Percentiles rank a stretch among this genome's conserved stretches.
These are phyloP conservation scores for Stagonosporopsis rhizophila DNA, from an alignment of 2,329 filamentous ascomycete species.

Conservation along the genomic window DNA sequence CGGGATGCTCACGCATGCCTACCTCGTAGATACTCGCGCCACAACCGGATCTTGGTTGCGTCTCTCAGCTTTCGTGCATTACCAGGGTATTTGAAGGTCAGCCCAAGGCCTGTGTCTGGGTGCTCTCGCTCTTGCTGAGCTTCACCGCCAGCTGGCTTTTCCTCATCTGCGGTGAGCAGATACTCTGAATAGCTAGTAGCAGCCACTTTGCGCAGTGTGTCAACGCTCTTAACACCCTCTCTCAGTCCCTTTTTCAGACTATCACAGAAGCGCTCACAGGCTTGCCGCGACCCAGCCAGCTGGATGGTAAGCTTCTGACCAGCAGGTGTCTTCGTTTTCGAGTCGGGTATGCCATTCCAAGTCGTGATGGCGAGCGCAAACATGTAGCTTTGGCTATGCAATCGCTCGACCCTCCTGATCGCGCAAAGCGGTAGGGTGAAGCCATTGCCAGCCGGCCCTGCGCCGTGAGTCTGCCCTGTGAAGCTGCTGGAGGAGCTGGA, in stretches of 20 bases:
- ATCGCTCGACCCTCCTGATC: constrained; percentile 86
- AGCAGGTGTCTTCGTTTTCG: constrained; percentile 57
- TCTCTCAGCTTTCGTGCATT: constrained; percentile 94
- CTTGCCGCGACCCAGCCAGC: constrained; percentile 84
- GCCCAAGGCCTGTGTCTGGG: constrained; percentile 92
- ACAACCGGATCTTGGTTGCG: constrained; percentile 94
- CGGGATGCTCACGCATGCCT: constrained; percentile 38
- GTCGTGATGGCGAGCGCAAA: constrained; percentile 95
- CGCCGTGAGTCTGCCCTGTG: constrained; percentile 90
- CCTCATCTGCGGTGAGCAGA: constrained; percentile 59
- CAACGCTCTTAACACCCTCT: constrained; percentile 85
- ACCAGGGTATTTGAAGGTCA: constrained; percentile 92
- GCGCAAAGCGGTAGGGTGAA: constrained; percentile 94
- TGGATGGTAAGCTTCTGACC: constrained; percentile 89
- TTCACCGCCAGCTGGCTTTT: constrained; percentile 43
- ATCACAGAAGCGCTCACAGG: constrained; percentile 96
- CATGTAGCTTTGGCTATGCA: constrained; percentile 90
- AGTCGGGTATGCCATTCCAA: constrained; percentile 73
- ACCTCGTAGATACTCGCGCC: constrained; percentile 88
- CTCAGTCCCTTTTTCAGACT: constrained; percentile 89
- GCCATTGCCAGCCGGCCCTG: constrained; percentile 91
- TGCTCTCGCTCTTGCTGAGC: constrained; percentile 61
- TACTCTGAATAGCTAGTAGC: constrained; percentile 81
- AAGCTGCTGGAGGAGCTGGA: constrained; percentile 81
- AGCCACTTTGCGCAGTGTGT: constrained; percentile 80